Conservation (phyloP, 768 basidiomycete genomes). For the Trametes sanguinea region DNA sequence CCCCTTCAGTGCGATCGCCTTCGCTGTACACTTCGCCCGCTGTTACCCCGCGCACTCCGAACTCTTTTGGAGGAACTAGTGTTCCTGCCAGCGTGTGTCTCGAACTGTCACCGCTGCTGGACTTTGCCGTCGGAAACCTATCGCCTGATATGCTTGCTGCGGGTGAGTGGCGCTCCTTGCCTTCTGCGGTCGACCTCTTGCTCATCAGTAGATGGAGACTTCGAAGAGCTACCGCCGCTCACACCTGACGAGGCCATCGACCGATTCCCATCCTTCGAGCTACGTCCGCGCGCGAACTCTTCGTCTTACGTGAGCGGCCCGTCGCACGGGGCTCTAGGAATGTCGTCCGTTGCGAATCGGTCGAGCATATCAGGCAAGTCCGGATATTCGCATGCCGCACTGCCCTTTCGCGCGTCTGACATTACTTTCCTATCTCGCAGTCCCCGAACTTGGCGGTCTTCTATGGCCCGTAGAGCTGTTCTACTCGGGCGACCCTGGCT, state of each 20-base stretch:
- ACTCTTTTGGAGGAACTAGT: slow-evolving; percentile 8
- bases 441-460: slow-evolving; percentile 4
- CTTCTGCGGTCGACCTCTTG: not conserved
- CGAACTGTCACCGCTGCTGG: slow-evolving; percentile 8
- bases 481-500: not conserved
- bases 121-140: not conserved
- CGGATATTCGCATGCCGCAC: not conserved
- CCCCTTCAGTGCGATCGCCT: not conserved
- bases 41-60: not conserved
- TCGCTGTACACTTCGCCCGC: not conserved
- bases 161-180: not conserved
- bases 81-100: slow-evolving; percentile 10
- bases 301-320: not conserved
- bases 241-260: not conserved
- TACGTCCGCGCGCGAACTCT: slow-evolving; percentile 5
- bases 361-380: slow-evolving; percentile 12
- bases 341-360: slow-evolving; percentile 1
- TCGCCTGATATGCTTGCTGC: slow-evolving; percentile 1
- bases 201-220: not conserved
- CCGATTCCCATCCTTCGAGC: not conserved
- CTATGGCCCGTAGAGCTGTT: not conserved
- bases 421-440: slow-evolving; percentile 3
- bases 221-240: slow-evolving; percentile 7
- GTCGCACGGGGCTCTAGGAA: not conserved
- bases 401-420: not conserved